Conservation (phyloP, 345 rosid genomes). For the Brassica cretica region DNA sequence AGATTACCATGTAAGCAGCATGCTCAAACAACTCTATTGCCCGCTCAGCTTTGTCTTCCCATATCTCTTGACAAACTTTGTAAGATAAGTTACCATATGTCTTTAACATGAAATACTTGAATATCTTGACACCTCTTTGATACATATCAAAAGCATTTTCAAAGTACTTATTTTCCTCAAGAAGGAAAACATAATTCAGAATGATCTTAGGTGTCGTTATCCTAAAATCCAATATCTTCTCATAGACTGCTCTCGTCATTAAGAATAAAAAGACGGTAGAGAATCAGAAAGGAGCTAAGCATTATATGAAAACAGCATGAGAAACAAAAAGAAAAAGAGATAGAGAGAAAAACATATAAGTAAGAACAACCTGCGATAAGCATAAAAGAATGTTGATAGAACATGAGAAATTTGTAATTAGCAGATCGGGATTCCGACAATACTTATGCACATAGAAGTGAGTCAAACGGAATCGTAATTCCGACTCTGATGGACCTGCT, state of each 20-base stretch:
- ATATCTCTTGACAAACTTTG: constrained; percentile 89
- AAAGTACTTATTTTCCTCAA: constrained; percentile 88
- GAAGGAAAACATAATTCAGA: constrained; percentile 73
- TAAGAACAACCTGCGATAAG: background rate
- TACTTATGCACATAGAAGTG: background rate
- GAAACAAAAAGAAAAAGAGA: too few species aligned
- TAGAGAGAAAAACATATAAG: background rate
- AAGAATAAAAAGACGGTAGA: background rate
- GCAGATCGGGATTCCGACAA: background rate
- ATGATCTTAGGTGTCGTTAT: constrained; percentile 96
- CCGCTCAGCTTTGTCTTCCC: constrained; percentile 90
- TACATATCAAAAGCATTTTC: constrained; percentile 87
- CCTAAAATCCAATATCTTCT: constrained; percentile 85
- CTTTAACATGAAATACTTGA: constrained; percentile 95
- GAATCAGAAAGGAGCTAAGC: background rate
- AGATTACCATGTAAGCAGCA: constrained; percentile 74
- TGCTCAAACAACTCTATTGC: constrained; percentile 92
- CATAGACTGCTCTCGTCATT: constrained; percentile 78
- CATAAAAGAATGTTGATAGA: background rate
- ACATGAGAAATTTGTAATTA: background rate
- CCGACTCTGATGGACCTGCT: background rate
- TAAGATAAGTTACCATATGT: constrained; percentile 86
- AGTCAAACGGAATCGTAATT: background rate
- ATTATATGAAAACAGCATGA: background rate
- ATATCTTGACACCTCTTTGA: constrained; percentile 78